These are phyloP conservation scores for Coniosporium tulheliwenetii DNA, from an alignment of 2,329 filamentous ascomycete species.

Conservation along the genomic window DNA sequence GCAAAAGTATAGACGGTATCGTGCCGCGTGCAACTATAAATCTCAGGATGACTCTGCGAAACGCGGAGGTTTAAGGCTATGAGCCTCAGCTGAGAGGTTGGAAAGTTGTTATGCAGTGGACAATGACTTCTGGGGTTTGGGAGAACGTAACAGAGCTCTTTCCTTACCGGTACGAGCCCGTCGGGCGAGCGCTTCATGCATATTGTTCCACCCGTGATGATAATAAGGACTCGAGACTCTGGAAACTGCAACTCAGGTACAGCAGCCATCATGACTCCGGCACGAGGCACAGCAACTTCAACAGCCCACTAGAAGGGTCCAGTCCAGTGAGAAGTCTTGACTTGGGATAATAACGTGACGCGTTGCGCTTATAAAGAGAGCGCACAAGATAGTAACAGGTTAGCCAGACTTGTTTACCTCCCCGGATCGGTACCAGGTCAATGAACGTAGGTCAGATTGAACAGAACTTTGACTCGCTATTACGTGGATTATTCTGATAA, in stretches of 20 bases:
- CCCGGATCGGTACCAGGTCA: too few relatives aligned
- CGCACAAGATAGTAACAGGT: too few relatives aligned
- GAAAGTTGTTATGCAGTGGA: not conserved
- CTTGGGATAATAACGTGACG: too few relatives aligned
- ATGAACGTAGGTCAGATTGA: too few relatives aligned
- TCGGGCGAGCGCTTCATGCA: conserved; percentile 76
- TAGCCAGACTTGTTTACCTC: too few relatives aligned
- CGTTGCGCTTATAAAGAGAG: too few relatives aligned
- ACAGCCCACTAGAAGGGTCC: too few relatives aligned
- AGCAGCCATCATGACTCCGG: too few relatives aligned
- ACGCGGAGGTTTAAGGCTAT: not conserved
- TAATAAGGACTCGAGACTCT: conserved; percentile 71
- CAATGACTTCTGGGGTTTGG: not conserved
- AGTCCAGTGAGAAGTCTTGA: too few relatives aligned
- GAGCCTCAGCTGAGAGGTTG: conserved; percentile 13
- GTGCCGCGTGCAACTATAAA: not conserved
- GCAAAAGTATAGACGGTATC: not conserved
- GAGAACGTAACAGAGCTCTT: not conserved
- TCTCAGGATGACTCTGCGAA: not conserved
- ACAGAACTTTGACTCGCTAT: too few relatives aligned
- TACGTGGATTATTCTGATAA: too few relatives aligned
- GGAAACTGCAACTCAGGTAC: conserved; percentile 19
- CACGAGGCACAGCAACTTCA: too few relatives aligned
- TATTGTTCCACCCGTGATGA: conserved; percentile 82
- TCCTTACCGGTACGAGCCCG: conserved; percentile 57